A percentile compares a stretch with the other conserved stretches of the same genome.
Evolutionary conservation across 208 protist genomes (phyloP).

Genomic region (Trypanosoma avium): DNA sequence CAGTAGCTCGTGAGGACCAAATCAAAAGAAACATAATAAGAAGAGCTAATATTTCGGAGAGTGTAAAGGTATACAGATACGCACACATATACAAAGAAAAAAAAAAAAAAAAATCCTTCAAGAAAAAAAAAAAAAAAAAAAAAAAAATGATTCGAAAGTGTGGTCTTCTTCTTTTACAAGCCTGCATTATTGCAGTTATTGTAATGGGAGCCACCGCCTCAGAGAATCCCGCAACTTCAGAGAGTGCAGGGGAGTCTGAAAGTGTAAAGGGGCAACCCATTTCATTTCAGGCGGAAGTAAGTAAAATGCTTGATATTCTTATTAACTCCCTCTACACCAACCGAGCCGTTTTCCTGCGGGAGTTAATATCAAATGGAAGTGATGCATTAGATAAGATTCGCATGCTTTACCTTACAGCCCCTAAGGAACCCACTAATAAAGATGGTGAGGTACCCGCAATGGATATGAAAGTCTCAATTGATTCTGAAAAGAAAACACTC

Average conservation of each 20-base stretch:
- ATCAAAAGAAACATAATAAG: too few relatives aligned
- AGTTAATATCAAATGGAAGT: slow-evolving; percentile 99
- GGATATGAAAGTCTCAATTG: slow-evolving; percentile 91
- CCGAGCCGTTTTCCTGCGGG: slow-evolving; percentile 99
- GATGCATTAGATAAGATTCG: slow-evolving; percentile 99
- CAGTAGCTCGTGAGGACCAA: too few relatives aligned
- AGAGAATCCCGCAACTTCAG: background rate
- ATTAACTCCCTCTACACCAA: slow-evolving; percentile 99
- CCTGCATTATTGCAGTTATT: slow-evolving; percentile 39
- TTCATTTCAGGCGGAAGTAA: slow-evolving; percentile 96
- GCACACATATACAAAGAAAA: too few relatives aligned
- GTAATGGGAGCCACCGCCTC: slow-evolving; percentile 34
- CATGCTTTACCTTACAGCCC: slow-evolving; percentile 96
- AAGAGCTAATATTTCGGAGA: too few relatives aligned
- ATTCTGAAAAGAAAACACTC: slow-evolving; percentile 92
- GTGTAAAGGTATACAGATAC: too few relatives aligned
- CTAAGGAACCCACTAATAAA: slow-evolving; percentile 77
- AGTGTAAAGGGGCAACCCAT: slow-evolving; percentile 61
- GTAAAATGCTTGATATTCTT: slow-evolving; percentile 98
- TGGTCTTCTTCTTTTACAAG: slow-evolving; percentile 17
- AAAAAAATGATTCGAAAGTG: slow-evolving; percentile 6
- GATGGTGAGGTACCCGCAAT: slow-evolving; percentile 76
- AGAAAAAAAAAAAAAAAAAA: background rate
- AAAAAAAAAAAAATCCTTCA: background rate
- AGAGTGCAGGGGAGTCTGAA: background rate